phyloP scores from a whole-genome alignment of 108 stramenopile genomes.

The Cylindrotheca closterium region DNA sequence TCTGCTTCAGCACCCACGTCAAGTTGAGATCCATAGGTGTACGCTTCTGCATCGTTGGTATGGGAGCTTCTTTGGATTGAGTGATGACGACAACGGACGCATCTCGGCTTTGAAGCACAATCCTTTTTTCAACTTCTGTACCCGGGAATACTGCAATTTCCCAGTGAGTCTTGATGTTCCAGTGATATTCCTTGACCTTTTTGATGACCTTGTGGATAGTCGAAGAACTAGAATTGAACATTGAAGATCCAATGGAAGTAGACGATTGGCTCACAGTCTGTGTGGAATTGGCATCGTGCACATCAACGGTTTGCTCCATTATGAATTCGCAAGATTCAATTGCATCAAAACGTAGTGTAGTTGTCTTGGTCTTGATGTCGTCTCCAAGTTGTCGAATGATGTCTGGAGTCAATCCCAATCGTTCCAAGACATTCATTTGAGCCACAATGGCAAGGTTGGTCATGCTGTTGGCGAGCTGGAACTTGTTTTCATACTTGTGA shows the following conservation, averaged over 20 bases:
- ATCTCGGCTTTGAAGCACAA: slow-evolving; percentile 34
- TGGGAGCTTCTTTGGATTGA: slow-evolving; percentile 27
- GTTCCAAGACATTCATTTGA: slow-evolving; percentile 56
- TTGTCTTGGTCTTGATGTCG: slow-evolving; percentile 21
- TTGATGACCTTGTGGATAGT: slow-evolving; percentile 28
- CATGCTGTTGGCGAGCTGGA: slow-evolving; percentile 52
- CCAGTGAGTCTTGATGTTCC: slow-evolving; percentile 34
- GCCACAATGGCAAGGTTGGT: slow-evolving; percentile 70
- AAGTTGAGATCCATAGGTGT: slow-evolving; percentile 52
- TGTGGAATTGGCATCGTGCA: background rate
- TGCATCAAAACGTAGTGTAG: slow-evolving; percentile 64
- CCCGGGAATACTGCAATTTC: slow-evolving; percentile 45
- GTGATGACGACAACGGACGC: slow-evolving; percentile 41
- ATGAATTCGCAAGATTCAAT: slow-evolving; percentile 38
- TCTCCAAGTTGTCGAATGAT: slow-evolving; percentile 18
- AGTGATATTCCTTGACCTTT: slow-evolving; percentile 56
- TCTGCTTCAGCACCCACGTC: slow-evolving; percentile 66
- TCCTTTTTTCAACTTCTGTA: slow-evolving; percentile 29
- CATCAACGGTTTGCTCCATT: slow-evolving; percentile 45
- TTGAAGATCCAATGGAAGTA: background rate
- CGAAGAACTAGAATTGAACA: slow-evolving; percentile 10
- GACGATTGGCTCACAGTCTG: slow-evolving; percentile 3
- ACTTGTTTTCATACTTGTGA: slow-evolving; percentile 77
- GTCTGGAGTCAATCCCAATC: slow-evolving; percentile 55
- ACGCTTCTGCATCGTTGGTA: slow-evolving; percentile 10